Evolutionary conservation across 1,284 basidiomycete species (phyloP).

Genomic region (Tilletia indica): DNA sequence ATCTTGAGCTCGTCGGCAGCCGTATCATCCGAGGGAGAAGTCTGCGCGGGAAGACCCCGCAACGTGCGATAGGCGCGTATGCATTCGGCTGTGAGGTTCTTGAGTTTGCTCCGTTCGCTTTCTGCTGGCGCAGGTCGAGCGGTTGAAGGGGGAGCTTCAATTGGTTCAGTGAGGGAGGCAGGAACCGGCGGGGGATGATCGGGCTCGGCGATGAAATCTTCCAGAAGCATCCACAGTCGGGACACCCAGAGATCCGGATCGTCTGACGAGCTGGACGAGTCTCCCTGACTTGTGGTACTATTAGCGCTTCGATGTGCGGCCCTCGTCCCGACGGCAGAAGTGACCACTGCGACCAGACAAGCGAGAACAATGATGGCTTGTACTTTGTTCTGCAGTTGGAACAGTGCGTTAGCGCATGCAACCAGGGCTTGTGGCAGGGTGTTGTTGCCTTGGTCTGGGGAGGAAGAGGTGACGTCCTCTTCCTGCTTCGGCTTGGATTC

Average conservation of each 20-base stretch:
- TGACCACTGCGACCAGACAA: not conserved
- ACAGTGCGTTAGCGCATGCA: not conserved
- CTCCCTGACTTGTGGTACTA: not conserved
- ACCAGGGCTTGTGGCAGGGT: not conserved
- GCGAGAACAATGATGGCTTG: not conserved
- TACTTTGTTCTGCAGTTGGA: not conserved
- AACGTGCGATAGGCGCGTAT: not conserved
- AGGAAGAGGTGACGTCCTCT: not conserved
- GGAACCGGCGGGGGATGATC: not conserved
- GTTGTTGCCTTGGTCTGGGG: not conserved
- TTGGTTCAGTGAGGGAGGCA: not conserved
- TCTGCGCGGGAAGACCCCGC: not conserved
- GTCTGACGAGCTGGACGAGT: not conserved
- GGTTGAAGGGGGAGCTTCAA: not conserved
- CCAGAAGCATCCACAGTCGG: not conserved
- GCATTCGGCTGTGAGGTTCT: constrained; percentile 8
- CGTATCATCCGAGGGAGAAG: not conserved
- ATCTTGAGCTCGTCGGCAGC: not conserved
- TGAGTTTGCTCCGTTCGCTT: not conserved
- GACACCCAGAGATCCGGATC: not conserved
- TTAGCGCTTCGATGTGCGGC: not conserved
- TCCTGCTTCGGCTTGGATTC: not conserved
- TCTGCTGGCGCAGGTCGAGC: constrained; percentile 6
- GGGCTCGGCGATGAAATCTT: not conserved
- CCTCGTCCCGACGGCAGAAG: not conserved